Percentiles rank a stretch among this genome's conserved stretches.
These are phyloP conservation scores for Mrakia blollopis DNA, from an alignment of 768 basidiomycete genomes.

Conservation along the genomic window DNA sequence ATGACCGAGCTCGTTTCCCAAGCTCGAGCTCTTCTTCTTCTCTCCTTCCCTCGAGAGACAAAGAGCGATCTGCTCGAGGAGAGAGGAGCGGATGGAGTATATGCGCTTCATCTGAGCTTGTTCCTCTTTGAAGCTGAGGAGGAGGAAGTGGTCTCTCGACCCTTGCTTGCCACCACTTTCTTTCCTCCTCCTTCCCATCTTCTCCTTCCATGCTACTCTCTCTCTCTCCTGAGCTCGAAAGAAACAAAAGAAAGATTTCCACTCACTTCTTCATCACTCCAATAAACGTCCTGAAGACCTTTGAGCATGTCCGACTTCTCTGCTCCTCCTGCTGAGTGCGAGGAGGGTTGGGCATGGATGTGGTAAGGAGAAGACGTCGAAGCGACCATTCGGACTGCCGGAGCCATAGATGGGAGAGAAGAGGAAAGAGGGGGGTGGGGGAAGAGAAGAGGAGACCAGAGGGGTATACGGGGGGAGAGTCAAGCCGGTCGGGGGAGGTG, in stretches of 20 bases:
- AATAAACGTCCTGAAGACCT: constrained; percentile 44
- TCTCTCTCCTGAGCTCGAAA: background rate
- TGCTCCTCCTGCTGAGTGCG: background rate
- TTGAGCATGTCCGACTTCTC: constrained; percentile 41
- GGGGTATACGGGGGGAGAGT: background rate
- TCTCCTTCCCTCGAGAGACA: background rate
- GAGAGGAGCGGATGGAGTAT: background rate
- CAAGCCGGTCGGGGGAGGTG: background rate
- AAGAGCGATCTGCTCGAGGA: background rate
- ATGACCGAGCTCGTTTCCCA: constrained; percentile 12
- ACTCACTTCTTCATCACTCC: constrained; percentile 47
- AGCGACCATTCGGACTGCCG: background rate
- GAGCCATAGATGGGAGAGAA: constrained; percentile 2
- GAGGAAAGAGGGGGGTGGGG: background rate
- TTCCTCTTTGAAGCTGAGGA: background rate
- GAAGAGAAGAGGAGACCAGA: background rate
- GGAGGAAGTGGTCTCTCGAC: too few relatives aligned
- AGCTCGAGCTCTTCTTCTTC: background rate
- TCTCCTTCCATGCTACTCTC: background rate
- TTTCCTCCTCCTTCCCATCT: constrained; percentile 10
- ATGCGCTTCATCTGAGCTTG: background rate
- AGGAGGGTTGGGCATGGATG: background rate
- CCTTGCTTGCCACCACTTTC: background rate
- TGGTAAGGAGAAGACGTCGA: background rate
- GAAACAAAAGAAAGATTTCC: background rate